Base-by-base conservation (phyloP, 75 land plant species). In the Chamaecyparis obtusa region DNA sequence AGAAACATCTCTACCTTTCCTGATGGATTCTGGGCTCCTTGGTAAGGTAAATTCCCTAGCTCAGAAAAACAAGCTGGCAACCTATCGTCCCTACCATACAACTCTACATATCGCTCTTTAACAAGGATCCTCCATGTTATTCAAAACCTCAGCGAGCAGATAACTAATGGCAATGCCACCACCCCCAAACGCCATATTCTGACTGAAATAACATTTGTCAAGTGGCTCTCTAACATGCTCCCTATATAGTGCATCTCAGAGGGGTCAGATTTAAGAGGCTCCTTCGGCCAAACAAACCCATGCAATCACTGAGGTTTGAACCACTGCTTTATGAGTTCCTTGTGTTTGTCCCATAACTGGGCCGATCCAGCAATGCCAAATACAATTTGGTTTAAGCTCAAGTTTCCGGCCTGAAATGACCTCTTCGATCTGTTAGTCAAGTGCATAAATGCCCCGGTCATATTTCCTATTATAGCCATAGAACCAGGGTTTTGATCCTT, bases 91-190 rank as follows among this genome's bases (percentile, higher is more conserved):
- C 91, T 89, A 2, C 91, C 91, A 49, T 89, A 89, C 21, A 90
- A 67, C 17, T 55, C 46, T 9, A 88, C 82, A 80, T 91, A 91
- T 36, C 92, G 83, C 35, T 91, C 85, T n/a, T 84, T 87, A 85
- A 44, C 92, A 91, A 36, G 64, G 37, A 76, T 91, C 92, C 88
- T 90, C 92, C 91, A 91, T 91, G 19, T 44, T 44, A 21, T 72
- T 21, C 16, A 91, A 86, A 30, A 88, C 88, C 67, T 76, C 87
- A 11, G 92, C 92, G 54, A 91, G 69, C 9, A 89, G 89, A 64
- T 91, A 91, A 35, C 92, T 91, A 13, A 91, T 91, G 17, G 92
- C 92, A 27, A 91, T 86, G 10, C 92, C 91, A 19, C 92, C 92
- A 17, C 92, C 92, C 6, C 92, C 92, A 32, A 89, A 91, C 16